Evolutionary conservation across 1,284 basidiomycete genomes (phyloP).

Genomic region (Sphagnurus paluster): DNA sequence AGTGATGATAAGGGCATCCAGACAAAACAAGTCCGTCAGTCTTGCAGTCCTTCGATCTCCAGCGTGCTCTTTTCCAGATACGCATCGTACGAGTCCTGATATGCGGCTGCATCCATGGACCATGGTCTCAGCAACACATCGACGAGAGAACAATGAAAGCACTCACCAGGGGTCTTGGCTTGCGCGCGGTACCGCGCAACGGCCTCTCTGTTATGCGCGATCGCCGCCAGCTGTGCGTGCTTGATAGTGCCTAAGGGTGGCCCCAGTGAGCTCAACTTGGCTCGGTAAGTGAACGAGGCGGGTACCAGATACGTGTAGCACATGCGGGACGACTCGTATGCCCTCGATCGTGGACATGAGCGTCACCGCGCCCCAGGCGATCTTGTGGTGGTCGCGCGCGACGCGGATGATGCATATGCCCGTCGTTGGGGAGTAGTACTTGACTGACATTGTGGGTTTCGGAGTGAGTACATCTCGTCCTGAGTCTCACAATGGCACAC

Average conservation of each 20-base stretch:
- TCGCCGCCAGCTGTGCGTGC: constrained; percentile 73
- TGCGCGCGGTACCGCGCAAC: constrained; percentile 61
- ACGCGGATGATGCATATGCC: constrained; percentile 79
- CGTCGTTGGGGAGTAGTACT: constrained; percentile 79
- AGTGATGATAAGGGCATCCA: too few species aligned
- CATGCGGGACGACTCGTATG: constrained; percentile 58
- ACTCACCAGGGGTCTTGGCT: constrained; percentile 51
- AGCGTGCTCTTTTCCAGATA: constrained; percentile 55
- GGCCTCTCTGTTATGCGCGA: constrained; percentile 67
- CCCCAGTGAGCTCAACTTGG: too few species aligned
- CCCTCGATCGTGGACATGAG: constrained; percentile 62
- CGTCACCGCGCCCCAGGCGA: constrained; percentile 74
- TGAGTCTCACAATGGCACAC: too few species aligned
- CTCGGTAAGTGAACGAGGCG: too few species aligned
- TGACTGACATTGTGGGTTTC: constrained; percentile 67
- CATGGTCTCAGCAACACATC: neutral
- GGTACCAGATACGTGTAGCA: constrained; percentile 78
- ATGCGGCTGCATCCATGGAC: constrained; percentile 34
- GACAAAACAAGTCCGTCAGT: too few species aligned
- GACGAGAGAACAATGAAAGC: neutral
- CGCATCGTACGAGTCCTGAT: constrained; percentile 58
- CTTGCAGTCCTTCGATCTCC: constrained; percentile 65
- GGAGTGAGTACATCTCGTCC: constrained; percentile 10
- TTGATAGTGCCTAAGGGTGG: constrained; percentile 86
- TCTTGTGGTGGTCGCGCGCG: constrained; percentile 69